Evolutionary conservation across 2,329 filamentous ascomycete genomes (phyloP).

Genomic region (Monilinia laxa): DNA sequence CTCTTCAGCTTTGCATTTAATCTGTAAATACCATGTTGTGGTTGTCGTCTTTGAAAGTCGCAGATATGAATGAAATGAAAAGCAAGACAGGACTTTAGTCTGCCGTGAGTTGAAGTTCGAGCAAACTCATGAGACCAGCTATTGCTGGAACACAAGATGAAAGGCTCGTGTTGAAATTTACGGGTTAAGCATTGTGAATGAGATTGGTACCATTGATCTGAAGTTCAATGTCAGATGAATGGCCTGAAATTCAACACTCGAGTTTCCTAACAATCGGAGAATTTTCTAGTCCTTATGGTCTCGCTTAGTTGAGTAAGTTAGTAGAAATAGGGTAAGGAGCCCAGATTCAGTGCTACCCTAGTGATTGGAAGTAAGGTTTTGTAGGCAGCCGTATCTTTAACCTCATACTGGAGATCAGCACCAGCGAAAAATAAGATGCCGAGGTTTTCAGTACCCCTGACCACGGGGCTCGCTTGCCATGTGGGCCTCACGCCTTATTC

Average conservation of each 20-base stretch:
- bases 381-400: too few relatives aligned
- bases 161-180: neutral
- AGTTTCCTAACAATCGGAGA: neutral
- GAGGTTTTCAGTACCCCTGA: too few relatives aligned
- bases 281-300: too few relatives aligned
- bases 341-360: too few relatives aligned
- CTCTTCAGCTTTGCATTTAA: neutral
- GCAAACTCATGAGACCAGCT: neutral
- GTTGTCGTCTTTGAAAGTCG: neutral
- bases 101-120: neutral
- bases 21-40: neutral
- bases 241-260: neutral
- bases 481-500: too few relatives aligned
- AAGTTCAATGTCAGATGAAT: neutral
- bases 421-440: too few relatives aligned
- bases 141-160: neutral
- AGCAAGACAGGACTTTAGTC: neutral
- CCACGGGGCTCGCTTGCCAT: too few relatives aligned
- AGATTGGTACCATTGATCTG: neutral
- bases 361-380: too few relatives aligned
- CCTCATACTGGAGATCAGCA: too few relatives aligned
- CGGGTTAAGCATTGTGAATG: neutral
- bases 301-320: too few relatives aligned
- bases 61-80: neutral
- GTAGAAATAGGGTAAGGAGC: too few relatives aligned